Evolutionary conservation across 805 yeast species (phyloP), one percentile per base, ranked within the genome.

Genomic region (Yamadazyma tumulicola): DNA sequence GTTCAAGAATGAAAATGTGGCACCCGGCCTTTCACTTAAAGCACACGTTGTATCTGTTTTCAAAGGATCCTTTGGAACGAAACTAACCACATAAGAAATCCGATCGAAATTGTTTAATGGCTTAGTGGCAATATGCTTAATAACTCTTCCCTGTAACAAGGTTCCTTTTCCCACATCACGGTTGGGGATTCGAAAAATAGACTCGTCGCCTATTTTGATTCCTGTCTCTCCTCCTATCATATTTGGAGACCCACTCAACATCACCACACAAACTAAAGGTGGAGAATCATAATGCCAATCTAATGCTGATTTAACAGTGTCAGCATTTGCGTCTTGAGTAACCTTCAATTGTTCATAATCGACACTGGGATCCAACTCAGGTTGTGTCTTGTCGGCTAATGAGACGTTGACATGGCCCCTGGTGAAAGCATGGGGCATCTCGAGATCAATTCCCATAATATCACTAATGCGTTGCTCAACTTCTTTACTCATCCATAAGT

Each of bases 41-140:
- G 64, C 52, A 23, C 64, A 67, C 12, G 68, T 57, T 26, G 46
- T 49, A 26, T 67, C 69, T 22, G 59, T 59, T 27, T 46, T 34
- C 35, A 51, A 43, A 19, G 66, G 58, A 39, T 64, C 60, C 30
- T 52, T 55, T 18, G 74, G 70, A 44, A 66, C 57, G 45, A 57
- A 66, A n/a, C 66, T 56, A 15, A 62, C 60, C 28, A 69, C 69
- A 9, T 61, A 50, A 5, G 71, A 64, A 40, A 69, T 64, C 53
- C 74, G 57, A 35, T 68, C 73, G 17, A 45, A 48, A 35, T 57
- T 55, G 23, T 56, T 42, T 19, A 44, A 31, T 8, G 55, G 55
- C 23, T 46, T 46, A 8, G 48, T 39, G 5, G 55, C 55, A 32
- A 51, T 41, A 29, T 51, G 55, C 28, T 41, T 49, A 14, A 51